Evolutionary conservation across 768 basidiomycete genomes (phyloP).

Genomic region (Cantharellus anzutake): DNA sequence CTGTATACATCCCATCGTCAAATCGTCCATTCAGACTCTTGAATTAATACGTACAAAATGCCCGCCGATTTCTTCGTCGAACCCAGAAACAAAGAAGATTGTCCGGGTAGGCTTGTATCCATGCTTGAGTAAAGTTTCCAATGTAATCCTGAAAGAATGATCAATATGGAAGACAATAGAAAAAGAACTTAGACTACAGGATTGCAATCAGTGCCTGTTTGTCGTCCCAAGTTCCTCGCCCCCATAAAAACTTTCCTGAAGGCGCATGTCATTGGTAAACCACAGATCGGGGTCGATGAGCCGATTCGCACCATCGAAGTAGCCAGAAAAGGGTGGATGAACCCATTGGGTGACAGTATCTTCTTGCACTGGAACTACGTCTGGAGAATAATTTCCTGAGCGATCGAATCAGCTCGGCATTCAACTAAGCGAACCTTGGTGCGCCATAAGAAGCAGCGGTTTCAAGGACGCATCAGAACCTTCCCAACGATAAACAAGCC

Average conservation of each 20-base stretch:
- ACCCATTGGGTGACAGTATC: slow-evolving; percentile 37
- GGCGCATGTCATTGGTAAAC: slow-evolving; percentile 2
- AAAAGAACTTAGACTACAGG: slow-evolving; percentile 22
- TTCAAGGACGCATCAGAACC: slow-evolving; percentile 43
- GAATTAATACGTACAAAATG: slow-evolving; percentile 19
- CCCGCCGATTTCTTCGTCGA: slow-evolving; percentile 57
- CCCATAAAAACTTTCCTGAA: slow-evolving; percentile 46
- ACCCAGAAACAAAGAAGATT: slow-evolving; percentile 46
- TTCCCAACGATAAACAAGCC: slow-evolving; percentile 52
- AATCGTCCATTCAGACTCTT: neutral
- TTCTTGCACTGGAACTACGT: slow-evolving; percentile 49
- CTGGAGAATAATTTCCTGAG: slow-evolving; percentile 17
- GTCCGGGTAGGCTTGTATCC: slow-evolving; percentile 46
- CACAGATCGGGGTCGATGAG: neutral
- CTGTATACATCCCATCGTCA: slow-evolving; percentile 11
- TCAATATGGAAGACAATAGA: neutral
- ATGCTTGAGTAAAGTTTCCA: slow-evolving; percentile 45
- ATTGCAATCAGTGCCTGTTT: slow-evolving; percentile 57
- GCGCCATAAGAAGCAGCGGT: slow-evolving; percentile 48
- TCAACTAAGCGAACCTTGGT: slow-evolving; percentile 30
- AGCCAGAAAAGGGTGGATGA: slow-evolving; percentile 43
- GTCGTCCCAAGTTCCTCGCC: slow-evolving; percentile 55
- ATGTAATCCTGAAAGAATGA: slow-evolving; percentile 22
- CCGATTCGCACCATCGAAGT: slow-evolving; percentile 29
- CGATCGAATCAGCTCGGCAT: neutral